Base-by-base conservation (phyloP, 495 filamentous ascomycete species). In the Amphirosellinia nigrospora region DNA sequence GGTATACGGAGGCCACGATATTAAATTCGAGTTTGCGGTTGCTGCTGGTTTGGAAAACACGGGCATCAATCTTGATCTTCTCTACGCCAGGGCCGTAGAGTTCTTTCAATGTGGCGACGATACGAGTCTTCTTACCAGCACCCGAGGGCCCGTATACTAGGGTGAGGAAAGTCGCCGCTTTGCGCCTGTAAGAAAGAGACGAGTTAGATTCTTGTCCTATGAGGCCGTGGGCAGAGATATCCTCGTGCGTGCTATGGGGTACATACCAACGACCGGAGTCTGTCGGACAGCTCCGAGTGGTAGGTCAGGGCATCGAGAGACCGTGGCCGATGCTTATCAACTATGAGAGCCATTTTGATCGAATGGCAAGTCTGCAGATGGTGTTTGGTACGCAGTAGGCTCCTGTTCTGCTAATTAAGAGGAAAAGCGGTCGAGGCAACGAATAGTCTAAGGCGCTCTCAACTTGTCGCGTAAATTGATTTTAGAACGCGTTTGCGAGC, bases 21-120 rank as follows among this genome's bases (percentile, higher is more conserved):
- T 96, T 99, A 86, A 99, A 99, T 82, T 99, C 96, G 68, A 98
- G 89, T 79, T 98, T 99, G 73, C 96, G 94, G 80, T 97, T 97
- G 77, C 90, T 90, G 23, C 89, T 95, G 1, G 96, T 98, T 79
- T 97, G 94, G 86, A 98, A 99, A 64, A 97, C 90, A 71, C 96
- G 91, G 26, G 93, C 91, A 78, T 98, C 94, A 83, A 97, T 96
- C 81, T 97, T 97, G 84, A 98, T 97, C 85, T 97, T 97, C 73
- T 97, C 94, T 11, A 97, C 94, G 41, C 94, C 93, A 11, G 94
- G 90, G 0, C 94, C 94, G 78, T 93, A 98, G 16, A 98, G 85
- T 79, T 96, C 94, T 78, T 95, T 95, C 4, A 98, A 82, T 1
- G 94, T 98, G 9, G 96, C 93, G 13, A 97, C 92, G 67, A 98